Evolutionary conservation across 2,329 filamentous ascomycete species (phyloP).

Genomic region (Colletotrichum cordylinicola): DNA sequence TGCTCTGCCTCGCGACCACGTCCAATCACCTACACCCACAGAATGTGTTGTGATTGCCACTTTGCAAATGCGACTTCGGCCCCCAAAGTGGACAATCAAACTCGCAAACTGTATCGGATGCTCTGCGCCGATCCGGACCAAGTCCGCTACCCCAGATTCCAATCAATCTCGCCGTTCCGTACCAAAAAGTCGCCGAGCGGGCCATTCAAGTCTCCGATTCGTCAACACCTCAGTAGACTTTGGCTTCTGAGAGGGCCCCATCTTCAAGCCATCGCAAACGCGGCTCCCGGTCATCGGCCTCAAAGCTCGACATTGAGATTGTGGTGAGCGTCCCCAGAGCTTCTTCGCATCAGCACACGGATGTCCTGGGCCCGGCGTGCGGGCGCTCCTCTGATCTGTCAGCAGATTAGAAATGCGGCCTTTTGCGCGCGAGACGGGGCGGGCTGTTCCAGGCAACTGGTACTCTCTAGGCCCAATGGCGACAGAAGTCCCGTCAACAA

Average conservation of each 20-base stretch:
- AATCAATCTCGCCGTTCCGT: not conserved
- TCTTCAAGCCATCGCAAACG: not conserved
- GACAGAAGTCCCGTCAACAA: not conserved
- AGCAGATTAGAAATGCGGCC: constrained; percentile 11
- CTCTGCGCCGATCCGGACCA: not conserved
- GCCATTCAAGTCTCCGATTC: not conserved
- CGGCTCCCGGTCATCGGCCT: not conserved
- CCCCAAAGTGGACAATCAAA: not conserved
- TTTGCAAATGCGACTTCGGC: not conserved
- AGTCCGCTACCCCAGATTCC: constrained; percentile 8
- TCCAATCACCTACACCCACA: not conserved
- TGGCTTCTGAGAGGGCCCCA: not conserved
- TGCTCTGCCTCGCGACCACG: not conserved
- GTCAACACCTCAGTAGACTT: not conserved
- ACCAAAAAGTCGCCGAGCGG: constrained; percentile 2
- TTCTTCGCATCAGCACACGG: not conserved
- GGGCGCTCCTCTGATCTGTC: constrained; percentile 4
- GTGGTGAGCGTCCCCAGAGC: not conserved
- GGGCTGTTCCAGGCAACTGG: not conserved
- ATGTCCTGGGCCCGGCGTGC: not conserved
- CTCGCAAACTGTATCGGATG: not conserved
- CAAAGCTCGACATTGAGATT: not conserved
- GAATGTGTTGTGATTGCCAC: not conserved
- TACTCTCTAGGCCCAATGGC: not conserved
- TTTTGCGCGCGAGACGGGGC: not conserved